Percentiles rank a stretch among this genome's conserved stretches.
phyloP scores from a whole-genome alignment of 768 basidiomycete genomes.

The Suillus luteus region DNA sequence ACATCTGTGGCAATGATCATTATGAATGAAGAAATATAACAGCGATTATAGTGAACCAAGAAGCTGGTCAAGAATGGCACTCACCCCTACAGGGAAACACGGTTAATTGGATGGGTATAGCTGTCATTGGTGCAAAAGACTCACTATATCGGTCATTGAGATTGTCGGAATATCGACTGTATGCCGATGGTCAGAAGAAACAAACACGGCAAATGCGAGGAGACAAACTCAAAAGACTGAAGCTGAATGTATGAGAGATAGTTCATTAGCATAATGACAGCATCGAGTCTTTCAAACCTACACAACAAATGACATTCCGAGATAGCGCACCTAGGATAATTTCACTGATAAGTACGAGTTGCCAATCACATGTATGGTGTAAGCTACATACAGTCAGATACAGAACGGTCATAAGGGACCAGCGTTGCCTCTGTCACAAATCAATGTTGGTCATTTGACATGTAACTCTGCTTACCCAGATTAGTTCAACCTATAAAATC shows the following conservation, averaged over 20 bases:
- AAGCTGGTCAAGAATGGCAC: neutral
- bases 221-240: fast-evolving
- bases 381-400: neutral
- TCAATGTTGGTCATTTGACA: too few relatives aligned
- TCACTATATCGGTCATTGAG: neutral
- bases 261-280: neutral
- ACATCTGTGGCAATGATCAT: neutral
- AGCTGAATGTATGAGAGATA: neutral
- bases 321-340: neutral
- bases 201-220: neutral
- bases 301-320: neutral
- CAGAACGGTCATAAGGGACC: neutral
- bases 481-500: too few relatives aligned
- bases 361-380: neutral
- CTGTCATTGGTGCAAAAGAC: neutral
- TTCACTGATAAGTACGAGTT: neutral
- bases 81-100: neutral
- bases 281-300: neutral
- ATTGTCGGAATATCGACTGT: neutral
- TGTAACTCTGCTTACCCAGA: too few relatives aligned
- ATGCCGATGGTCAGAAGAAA: neutral
- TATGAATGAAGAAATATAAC: too few relatives aligned
- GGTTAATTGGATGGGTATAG: neutral
- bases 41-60: neutral
- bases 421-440: neutral